These are phyloP conservation scores for Pseudogymnoascus sp. DNA, from an alignment of 2,329 filamentous ascomycete species.

Conservation along the genomic window DNA sequence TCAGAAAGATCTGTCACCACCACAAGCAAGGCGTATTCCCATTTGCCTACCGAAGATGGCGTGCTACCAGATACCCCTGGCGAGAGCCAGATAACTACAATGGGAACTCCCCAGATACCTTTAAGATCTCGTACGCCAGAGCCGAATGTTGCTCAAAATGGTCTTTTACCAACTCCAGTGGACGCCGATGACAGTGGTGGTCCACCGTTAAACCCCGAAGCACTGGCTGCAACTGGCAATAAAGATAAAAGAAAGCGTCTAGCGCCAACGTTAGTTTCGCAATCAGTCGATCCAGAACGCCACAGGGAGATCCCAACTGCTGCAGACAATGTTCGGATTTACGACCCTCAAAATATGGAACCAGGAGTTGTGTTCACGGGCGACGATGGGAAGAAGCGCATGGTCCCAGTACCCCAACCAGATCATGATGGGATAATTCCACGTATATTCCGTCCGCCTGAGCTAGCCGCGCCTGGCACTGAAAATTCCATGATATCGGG, in stretches of 20 bases:
- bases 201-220: neutral
- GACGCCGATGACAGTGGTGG: neutral
- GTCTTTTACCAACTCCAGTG: neutral
- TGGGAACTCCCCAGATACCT: neutral
- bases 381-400: slow-evolving; percentile 20
- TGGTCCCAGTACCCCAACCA: slow-evolving; percentile 10
- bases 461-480: neutral
- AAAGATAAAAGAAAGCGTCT: slow-evolving; percentile 29
- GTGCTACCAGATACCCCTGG: neutral
- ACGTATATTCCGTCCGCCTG: neutral
- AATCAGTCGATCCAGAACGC: slow-evolving; percentile 19
- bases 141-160: neutral
- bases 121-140: neutral
- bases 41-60: neutral
- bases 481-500: neutral
- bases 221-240: slow-evolving; percentile 6
- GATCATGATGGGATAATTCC: neutral
- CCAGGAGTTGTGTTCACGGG: slow-evolving; percentile 18
- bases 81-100: neutral
- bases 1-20: slow-evolving; percentile 1
- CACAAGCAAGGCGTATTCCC: neutral
- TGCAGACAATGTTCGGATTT: slow-evolving; percentile 19
- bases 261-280: slow-evolving; percentile 25
- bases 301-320: slow-evolving; percentile 21
- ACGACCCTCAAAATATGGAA: slow-evolving; percentile 15